These are phyloP conservation scores for Teunomyces panamensis DNA, from an alignment of 805 yeast species.

Conservation along the genomic window DNA sequence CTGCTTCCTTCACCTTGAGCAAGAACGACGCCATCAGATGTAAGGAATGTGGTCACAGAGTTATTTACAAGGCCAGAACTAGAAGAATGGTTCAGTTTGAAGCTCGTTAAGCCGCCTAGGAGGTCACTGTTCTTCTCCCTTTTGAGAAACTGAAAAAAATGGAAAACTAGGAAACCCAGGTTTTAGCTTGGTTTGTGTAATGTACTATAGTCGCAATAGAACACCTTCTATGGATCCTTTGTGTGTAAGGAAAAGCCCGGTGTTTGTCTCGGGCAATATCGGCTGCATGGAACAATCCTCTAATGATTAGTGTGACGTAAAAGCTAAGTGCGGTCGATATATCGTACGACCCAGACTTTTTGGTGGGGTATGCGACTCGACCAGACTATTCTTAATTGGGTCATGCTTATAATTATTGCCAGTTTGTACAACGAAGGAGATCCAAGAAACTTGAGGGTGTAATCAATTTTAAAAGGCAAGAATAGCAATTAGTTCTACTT, in stretches of 20 bases:
- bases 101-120: slow-evolving; percentile 26
- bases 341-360: too few relatives aligned
- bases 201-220: slow-evolving; percentile 1
- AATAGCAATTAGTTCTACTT: too few relatives aligned
- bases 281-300: background rate
- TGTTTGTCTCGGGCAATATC: background rate
- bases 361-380: too few relatives aligned
- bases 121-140: too few relatives aligned
- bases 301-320: background rate
- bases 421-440: too few relatives aligned
- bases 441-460: too few relatives aligned
- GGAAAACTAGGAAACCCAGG: too few relatives aligned
- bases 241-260: background rate
- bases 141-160: too few relatives aligned
- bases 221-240: background rate
- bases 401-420: too few relatives aligned
- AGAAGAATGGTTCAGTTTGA: slow-evolving; percentile 81
- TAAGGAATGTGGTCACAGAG: slow-evolving; percentile 98
- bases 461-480: too few relatives aligned
- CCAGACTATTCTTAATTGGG: too few relatives aligned
- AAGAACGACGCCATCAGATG: slow-evolving; percentile 97
- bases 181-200: background rate
- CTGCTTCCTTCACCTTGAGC: slow-evolving; percentile 78
- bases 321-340: background rate
- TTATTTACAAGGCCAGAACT: slow-evolving; percentile 93